phyloP scores from a whole-genome alignment of 164 flowering plant genomes.

The Aristolochia contorta region DNA sequence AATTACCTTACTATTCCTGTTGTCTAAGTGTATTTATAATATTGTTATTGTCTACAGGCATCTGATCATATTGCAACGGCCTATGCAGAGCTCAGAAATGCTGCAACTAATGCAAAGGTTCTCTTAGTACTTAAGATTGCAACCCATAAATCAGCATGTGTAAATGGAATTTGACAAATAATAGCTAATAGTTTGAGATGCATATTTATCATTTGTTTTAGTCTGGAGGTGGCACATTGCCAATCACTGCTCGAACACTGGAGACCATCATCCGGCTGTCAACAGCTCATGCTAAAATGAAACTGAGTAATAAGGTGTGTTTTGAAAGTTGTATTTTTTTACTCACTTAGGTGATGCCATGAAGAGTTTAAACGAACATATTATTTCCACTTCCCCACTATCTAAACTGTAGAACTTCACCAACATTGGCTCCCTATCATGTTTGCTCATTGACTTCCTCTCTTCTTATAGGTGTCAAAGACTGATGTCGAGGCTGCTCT shows the following conservation, averaged over 20 bases:
- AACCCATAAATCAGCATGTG: background rate
- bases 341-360: too few species aligned
- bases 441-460: background rate
- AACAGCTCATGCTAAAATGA: conserved; percentile 96
- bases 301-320: conserved; percentile 67
- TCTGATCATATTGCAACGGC: conserved; percentile 84
- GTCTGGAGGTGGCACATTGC: conserved; percentile 94
- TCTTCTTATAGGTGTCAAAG: conserved; percentile 45
- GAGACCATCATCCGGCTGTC: conserved; percentile 97
- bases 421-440: too few species aligned
- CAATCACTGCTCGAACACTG: conserved; percentile 92
- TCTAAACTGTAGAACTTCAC: too few species aligned
- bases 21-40: too few species aligned
- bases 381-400: too few species aligned
- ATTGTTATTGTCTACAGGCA: conserved; percentile 38
- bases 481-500: conserved; percentile 94
- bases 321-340: background rate
- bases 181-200: background rate
- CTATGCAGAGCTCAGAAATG: conserved; percentile 92
- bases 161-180: background rate
- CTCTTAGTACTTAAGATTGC: too few species aligned
- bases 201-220: conserved; percentile 10
- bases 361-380: too few species aligned
- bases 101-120: conserved; percentile 68
- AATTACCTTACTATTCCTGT: too few species aligned